Base-by-base conservation (phyloP, 495 filamentous ascomycete genomes). In the Rhizodiscina lignyota region DNA sequence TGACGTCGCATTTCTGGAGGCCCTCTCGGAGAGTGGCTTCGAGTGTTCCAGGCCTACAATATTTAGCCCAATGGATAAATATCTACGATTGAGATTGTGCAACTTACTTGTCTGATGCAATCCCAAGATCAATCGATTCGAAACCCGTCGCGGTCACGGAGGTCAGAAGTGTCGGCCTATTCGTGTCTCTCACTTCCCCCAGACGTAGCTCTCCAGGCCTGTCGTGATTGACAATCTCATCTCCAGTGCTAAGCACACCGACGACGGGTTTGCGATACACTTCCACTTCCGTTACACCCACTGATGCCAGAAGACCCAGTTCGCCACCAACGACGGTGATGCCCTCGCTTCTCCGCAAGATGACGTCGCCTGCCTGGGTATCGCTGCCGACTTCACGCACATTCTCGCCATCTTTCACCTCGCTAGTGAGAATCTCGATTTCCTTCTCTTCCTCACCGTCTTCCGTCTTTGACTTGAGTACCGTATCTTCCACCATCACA, bases 401-500 rank as follows among this genome's bases (percentile, higher is more conserved):
- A 41, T 97, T 97, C 53, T 94, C 85, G 12, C 79, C 79, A 10
- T 70, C 61, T 35, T 65, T 66, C 23, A 94, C 70, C n/a, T 68
- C 67, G 16, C 72, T 69, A 0, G 83, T 79, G 0, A 89, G 56
- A 19, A 97, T 86, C 50, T 92, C 80, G 6, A 97, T 67, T 18
- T 79, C 76, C 13, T 73, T 74, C 55, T 97, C 89, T 55, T 97
- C 89, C 38, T 67, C 63, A 2, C 75, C 79, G 42, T 86, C 83
- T 0, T 80, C 73, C 1, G 82, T 91, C 48, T 66, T 67, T 2
- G 66, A 69, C 26, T 63, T 71, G 8, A 96, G 55, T 1, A 71
- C 58, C 0, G 89, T 96, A 48, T 96, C 89, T 59, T 97, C 89
- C 2, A 96, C 89, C 91, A 96, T 97, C 16, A 94, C 79, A 12